Evolutionary conservation across 2,329 filamentous ascomycete genomes (phyloP).

Genomic region (Penicillium crustosum): DNA sequence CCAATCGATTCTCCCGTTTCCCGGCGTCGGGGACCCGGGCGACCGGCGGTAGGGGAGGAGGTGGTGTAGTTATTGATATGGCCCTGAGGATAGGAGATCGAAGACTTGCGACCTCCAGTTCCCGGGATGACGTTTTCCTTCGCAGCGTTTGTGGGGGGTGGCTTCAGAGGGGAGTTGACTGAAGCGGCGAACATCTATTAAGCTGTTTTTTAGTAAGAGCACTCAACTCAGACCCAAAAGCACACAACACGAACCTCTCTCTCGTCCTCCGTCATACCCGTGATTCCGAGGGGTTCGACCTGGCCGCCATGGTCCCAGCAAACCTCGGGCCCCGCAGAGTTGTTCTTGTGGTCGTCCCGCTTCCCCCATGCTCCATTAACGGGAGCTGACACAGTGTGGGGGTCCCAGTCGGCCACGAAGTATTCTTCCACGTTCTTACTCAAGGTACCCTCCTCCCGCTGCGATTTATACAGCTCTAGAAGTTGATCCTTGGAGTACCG

Average conservation of each 20-base stretch:
- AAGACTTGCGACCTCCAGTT: slow-evolving; percentile 70
- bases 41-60: slow-evolving; percentile 69
- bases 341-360: slow-evolving; percentile 69
- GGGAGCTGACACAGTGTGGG: slow-evolving; percentile 65
- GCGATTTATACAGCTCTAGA: slow-evolving; percentile 67
- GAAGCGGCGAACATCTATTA: slow-evolving; percentile 74
- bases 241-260: slow-evolving; percentile 54
- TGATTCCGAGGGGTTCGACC: slow-evolving; percentile 68
- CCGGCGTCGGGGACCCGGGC: slow-evolving; percentile 75
- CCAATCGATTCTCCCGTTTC: slow-evolving; percentile 74
- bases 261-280: slow-evolving; percentile 69
- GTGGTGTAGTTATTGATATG: slow-evolving; percentile 65
- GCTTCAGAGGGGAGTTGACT: slow-evolving; percentile 92
- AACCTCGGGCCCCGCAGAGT: slow-evolving; percentile 77
- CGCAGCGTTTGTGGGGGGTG: slow-evolving; percentile 65
- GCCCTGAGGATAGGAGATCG: slow-evolving; percentile 67
- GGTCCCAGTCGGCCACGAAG: slow-evolving; percentile 77
- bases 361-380: slow-evolving; percentile 72
- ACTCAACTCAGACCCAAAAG: background rate
- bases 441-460: slow-evolving; percentile 54
- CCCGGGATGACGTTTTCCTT: slow-evolving; percentile 54
- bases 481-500: slow-evolving; percentile 80
- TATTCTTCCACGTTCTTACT: slow-evolving; percentile 65
- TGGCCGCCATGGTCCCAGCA: slow-evolving; percentile 81
- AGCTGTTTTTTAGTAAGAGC: slow-evolving; percentile 22